A percentile compares a stretch with the other conserved stretches of the same genome.
Evolutionary conservation across 2,329 filamentous ascomycete species (phyloP).

Genomic region (Phialophora macrospora): DNA sequence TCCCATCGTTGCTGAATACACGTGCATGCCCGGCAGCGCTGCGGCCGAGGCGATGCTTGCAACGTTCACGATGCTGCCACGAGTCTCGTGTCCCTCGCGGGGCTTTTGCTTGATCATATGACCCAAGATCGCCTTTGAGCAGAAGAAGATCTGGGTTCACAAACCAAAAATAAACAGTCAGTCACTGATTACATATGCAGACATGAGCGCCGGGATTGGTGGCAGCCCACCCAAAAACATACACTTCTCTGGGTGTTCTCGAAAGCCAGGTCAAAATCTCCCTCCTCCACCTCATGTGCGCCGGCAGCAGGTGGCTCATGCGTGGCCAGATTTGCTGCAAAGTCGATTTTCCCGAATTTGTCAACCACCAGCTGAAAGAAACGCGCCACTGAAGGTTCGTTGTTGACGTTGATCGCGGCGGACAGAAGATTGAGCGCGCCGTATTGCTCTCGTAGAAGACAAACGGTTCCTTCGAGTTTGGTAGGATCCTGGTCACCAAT

Average conservation of each 20-base stretch:
- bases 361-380: background rate
- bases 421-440: background rate
- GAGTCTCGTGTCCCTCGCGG: background rate
- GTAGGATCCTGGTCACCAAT: background rate
- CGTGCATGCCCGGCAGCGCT: background rate
- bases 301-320: background rate
- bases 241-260: too few relatives aligned
- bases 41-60: background rate
- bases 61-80: background rate
- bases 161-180: too few relatives aligned
- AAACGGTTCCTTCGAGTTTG: background rate
- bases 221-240: too few relatives aligned
- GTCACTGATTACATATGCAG: too few relatives aligned
- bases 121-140: too few relatives aligned
- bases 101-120: too few relatives aligned
- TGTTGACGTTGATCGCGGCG: background rate
- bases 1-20: constrained; percentile 7
- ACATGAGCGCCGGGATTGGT: too few relatives aligned
- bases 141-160: too few relatives aligned
- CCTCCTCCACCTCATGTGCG: too few relatives aligned
- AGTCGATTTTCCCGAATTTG: constrained; percentile 7
- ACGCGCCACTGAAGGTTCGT: background rate
- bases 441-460: background rate
- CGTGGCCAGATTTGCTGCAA: background rate
- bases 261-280: too few relatives aligned